Base-by-base conservation (phyloP, 1,139 yeast species). In the Taphrina pruni region DNA sequence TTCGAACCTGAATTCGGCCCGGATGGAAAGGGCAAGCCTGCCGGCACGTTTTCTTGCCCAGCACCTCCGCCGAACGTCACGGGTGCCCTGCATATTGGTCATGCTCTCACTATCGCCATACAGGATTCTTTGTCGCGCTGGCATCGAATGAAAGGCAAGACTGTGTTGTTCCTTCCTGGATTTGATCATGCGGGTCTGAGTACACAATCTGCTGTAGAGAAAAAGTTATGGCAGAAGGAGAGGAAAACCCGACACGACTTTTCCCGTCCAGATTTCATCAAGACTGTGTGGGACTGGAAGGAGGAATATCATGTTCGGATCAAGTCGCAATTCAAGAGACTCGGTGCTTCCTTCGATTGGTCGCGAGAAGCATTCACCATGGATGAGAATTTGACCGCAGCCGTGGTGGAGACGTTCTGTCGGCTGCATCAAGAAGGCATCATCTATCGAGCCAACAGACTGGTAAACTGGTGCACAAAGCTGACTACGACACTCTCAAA, bases 101-200 rank as follows among this genome's bases (percentile, higher is more conserved):
- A 95, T 80, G 99, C 98, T 41, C 85, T 94, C 78, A 95, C 99
- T 26, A 91, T 93, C 72, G 84, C 98, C 58, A 89, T 94, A 77
- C 99, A 94, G 82, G 99, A 94, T 79, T 81, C 98, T 50, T 85
- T 94, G 78, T 87, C 92, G 73, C 87, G 99, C 81, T 94, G 86
- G 84, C 87, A 95, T 83, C 89, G 99, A 83, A 94, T 94, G 99
- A 88, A 88, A 81, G 99, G 99, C 69, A 90, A 90, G 81, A 92
- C 98, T 66, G 93, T 94, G 26, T 83, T 94, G 73, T 95, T 89
- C 80, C 80, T 94, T 73, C 99, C 99, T 66, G 99, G 99, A 57
- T 94, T 94, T 77, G 99, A 94, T 80, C 99, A 94, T 78, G 99
- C 99, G 39, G 99, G 99, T 84, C 93, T 94, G 80, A 96, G 97